A percentile compares a stretch with the other conserved stretches of the same genome.
phyloP scores from a whole-genome alignment of 2,329 filamentous ascomycete species.

The Lasiodiplodia theobromae region DNA sequence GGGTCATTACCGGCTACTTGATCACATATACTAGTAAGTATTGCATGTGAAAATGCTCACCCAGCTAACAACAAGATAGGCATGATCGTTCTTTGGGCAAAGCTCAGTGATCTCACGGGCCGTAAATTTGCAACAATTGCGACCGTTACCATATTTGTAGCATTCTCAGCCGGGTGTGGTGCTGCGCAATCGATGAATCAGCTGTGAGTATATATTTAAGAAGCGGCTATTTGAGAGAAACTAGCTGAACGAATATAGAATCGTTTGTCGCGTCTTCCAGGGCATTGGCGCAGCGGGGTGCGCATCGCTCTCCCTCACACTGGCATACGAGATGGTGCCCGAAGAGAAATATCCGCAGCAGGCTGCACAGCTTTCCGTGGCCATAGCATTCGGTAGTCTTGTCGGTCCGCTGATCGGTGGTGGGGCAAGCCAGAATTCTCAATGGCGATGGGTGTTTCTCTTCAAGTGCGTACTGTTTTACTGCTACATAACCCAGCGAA shows the following conservation, averaged over 20 bases:
- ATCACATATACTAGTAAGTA: conserved; percentile 44
- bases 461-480: conserved; percentile 22
- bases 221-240: background rate
- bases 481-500: no score
- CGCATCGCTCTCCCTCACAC: conserved; percentile 38
- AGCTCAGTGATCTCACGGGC: conserved; percentile 44
- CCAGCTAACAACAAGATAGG: conserved; percentile 32
- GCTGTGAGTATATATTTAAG: conserved; percentile 32
- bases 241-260: conserved; percentile 32
- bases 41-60: background rate
- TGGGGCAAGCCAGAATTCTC: background rate
- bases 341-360: conserved; percentile 27
- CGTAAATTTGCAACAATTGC: conserved; percentile 38
- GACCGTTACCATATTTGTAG: conserved; percentile 39
- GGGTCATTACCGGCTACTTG: conserved; percentile 44
- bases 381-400: conserved; percentile 19
- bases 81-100: conserved; percentile 43
- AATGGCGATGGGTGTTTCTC: conserved; percentile 30
- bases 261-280: conserved; percentile 42
- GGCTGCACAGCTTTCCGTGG: conserved; percentile 13
- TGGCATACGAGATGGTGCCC: conserved; percentile 40
- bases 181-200: conserved; percentile 40
- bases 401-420: conserved; percentile 31
- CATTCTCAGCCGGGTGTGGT: conserved; percentile 43
- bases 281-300: conserved; percentile 41